Base-by-base conservation (phyloP, 306 rosid species). In the Ochetophila trinervis region DNA sequence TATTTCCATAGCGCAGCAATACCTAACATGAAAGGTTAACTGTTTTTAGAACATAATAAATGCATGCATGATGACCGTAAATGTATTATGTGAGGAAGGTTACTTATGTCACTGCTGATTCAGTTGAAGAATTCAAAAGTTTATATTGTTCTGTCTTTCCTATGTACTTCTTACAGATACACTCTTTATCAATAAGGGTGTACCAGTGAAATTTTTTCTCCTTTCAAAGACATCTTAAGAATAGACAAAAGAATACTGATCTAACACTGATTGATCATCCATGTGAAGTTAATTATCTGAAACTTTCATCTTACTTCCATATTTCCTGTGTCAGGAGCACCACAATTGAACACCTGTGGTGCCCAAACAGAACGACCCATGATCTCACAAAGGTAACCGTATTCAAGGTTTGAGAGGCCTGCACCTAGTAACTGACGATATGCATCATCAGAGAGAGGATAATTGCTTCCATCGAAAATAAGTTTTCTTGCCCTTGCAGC, bases 321-420 rank as follows among this genome's bases (percentile, higher is more conserved):
- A 75, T 93, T 93, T 63, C 99, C 99, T 0, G 99, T 93, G 85
- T 88, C 99, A 44, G 99, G 99, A 45, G 97, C 84, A 30, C 87
- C 86, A 69, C 99, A 93, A 56, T 93, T 93, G 72, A 93, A 93
- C 61, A 93, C 79, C 74, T 86, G 99, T 14, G 97, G 99, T 61
- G 99, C 97, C 97, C 99, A 93, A 66, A 74, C 17, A 35, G 97
- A 93, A 63, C 85, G 91, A 63, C 99, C 99, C 99, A 93, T 90
- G 68, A 86, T 80, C 87, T 93, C 96, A 80, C 99, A 93, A 58
- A 93, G 94, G 77, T 86, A 83, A 66, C 97, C 99, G 72, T 93
- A 93, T 82, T 93, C 99, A 65, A 93, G 96, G 76, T 93, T 93
- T 71, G 99, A 84, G 67, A 90, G 94, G 66, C 99, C 95, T 23